These are phyloP conservation scores for Russula brevipes DNA, from an alignment of 768 basidiomycete genomes.

Conservation along the genomic window DNA sequence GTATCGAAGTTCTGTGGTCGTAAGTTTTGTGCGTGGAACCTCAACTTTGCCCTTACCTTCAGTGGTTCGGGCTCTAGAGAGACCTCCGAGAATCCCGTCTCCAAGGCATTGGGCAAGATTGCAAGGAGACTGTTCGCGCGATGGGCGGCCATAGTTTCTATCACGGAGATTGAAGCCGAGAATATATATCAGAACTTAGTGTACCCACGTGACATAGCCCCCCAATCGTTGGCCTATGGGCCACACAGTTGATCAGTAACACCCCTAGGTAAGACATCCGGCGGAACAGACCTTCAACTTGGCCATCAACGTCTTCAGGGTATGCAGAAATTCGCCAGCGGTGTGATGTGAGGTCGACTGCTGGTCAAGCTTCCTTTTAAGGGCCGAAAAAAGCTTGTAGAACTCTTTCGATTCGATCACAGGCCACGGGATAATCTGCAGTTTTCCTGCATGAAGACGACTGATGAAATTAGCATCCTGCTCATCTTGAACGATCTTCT, in stretches of 20 bases:
- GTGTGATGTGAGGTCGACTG: slow-evolving; percentile 46
- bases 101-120: slow-evolving; percentile 44
- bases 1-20: slow-evolving; percentile 48
- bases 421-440: slow-evolving; percentile 62
- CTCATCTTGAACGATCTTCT: slow-evolving; percentile 58
- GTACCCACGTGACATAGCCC: slow-evolving; percentile 53
- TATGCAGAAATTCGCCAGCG: slow-evolving; percentile 52
- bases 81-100: slow-evolving; percentile 43
- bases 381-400: slow-evolving; percentile 45
- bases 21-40: background rate
- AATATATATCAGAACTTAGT: background rate
- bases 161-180: background rate
- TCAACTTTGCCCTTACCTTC: slow-evolving; percentile 36
- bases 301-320: slow-evolving; percentile 61
- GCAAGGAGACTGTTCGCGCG: slow-evolving; percentile 37
- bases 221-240: slow-evolving; percentile 58
- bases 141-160: slow-evolving; percentile 50
- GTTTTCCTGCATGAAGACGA: slow-evolving; percentile 49
- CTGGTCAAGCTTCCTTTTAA: slow-evolving; percentile 46
- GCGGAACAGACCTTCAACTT: slow-evolving; percentile 48
- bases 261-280: background rate
- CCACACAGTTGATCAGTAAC: background rate
- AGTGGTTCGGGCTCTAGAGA: slow-evolving; percentile 44
- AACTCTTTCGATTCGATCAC: slow-evolving; percentile 60
- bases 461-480: slow-evolving; percentile 62